Evolutionary conservation across 2,329 filamentous ascomycete species (phyloP), one percentile per base, ranked within the genome.

Genomic region (Septoria petroselini): DNA sequence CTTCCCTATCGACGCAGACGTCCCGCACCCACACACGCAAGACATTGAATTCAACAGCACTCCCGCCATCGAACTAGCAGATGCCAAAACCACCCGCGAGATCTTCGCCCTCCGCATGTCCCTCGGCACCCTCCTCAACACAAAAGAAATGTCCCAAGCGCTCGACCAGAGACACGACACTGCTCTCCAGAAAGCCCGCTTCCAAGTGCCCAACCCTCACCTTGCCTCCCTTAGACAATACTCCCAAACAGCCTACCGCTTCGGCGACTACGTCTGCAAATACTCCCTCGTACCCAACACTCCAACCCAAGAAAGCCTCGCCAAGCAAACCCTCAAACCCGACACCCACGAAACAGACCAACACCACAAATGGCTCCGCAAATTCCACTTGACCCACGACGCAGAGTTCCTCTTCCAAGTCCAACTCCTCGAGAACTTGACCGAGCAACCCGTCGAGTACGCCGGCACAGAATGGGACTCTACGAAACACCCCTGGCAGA

Each of bases 1-100:
- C 60, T 71, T 74, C 41, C 62, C 70, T 7, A 63, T 63, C 23
- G 70, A 70, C 33, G 65, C 69, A 58, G 58, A 66, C 54, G 61
- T 58, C 40, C 56, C 64, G 15, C 42, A 46, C 11, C 42, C 42
- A 7, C 31, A 29, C 3, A 71, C 67, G 0, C 69, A 73, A 50
- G 73, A 76, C 54, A 72, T 77, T 55, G 71, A 73, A 14, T 77
- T 77, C 62, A 77, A 77, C 58, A 73, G 68, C 50, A 73, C 72
- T 1, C 74, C 73, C 1, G 66, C 70, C 1, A 66, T 78, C 8
- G 73, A 79, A 35, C 68, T 77, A 6, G 68, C 71, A 17, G 70
- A 74, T 38, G 67, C 72, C 5, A 71, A 73, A 48, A 73, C 70
- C 1, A 74, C 73, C 1, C 65, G 63, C 14, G 71, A 77, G 38